Evolutionary conservation across 139 green algal species (phyloP).

Genomic region (Chlamydomonas applanata): DNA sequence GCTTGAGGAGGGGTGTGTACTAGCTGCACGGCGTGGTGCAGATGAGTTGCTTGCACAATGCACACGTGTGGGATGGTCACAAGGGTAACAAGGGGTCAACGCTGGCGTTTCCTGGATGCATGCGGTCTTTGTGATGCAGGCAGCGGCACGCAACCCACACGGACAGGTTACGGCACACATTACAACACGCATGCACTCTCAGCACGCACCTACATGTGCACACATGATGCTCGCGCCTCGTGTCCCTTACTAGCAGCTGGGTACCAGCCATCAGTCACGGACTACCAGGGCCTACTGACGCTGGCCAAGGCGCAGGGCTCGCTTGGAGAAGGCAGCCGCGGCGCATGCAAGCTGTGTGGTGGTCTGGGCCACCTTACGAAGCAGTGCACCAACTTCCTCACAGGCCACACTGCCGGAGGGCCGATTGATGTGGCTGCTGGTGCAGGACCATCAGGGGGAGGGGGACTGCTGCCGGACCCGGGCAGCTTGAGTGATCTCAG

Average conservation of each 20-base stretch:
- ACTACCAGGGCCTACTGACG: constrained; percentile 66
- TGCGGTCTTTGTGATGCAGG: too few relatives aligned
- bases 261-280: constrained; percentile 67
- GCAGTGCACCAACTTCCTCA: constrained; percentile 79
- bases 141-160: too few relatives aligned
- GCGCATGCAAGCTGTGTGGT: constrained; percentile 79
- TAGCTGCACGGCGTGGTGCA: background rate
- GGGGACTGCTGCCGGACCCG: constrained; percentile 22
- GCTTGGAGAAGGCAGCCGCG: constrained; percentile 37
- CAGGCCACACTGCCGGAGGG: constrained; percentile 27
- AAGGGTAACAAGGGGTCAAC: too few relatives aligned
- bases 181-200: too few relatives aligned
- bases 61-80: too few relatives aligned
- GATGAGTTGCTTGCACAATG: too few relatives aligned
- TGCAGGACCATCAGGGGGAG: background rate
- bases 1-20: background rate
- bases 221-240: background rate
- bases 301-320: constrained; percentile 69
- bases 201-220: too few relatives aligned
- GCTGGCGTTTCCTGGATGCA: too few relatives aligned
- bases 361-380: constrained; percentile 85
- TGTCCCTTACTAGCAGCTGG: constrained; percentile 37
- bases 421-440: background rate
- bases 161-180: too few relatives aligned
- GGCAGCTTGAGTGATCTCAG: constrained; percentile 29